phyloP scores from a whole-genome alignment of 768 basidiomycete species.

The Pleurotus platypus region DNA sequence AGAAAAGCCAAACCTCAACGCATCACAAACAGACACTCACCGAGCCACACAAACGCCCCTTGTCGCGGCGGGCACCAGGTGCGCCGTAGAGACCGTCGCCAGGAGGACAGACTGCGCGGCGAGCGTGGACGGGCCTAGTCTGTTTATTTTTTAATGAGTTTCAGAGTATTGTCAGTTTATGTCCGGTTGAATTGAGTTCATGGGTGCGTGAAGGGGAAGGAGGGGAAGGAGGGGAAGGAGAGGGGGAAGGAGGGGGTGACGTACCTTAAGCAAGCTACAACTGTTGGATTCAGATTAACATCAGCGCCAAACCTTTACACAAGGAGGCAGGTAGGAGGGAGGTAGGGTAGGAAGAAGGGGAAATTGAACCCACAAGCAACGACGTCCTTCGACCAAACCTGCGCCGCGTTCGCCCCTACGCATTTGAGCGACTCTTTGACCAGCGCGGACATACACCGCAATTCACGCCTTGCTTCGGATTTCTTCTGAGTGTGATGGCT shows the following conservation, averaged over 20 bases:
- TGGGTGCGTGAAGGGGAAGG: no score
- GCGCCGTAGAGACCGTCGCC: conserved; percentile 6
- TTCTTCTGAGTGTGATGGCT: no score
- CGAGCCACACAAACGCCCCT: not conserved
- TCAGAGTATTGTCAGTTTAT: no score
- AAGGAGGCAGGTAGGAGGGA: no score
- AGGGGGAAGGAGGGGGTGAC: not conserved
- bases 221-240: no score
- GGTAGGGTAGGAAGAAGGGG: not conserved
- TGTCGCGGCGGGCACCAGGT: not conserved
- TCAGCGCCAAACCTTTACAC: not conserved
- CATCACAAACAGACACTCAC: not conserved
- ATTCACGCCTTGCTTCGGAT: no score
- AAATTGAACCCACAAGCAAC: conserved; percentile 1
- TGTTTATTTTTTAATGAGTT: not conserved
- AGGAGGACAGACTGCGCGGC: conserved; percentile 9
- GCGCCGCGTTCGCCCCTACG: conserved; percentile 3
- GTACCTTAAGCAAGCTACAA: conserved; percentile 6
- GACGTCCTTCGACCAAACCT: conserved; percentile 11
- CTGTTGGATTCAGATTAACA: not conserved
- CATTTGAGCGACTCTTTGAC: not conserved
- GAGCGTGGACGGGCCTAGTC: conserved; percentile 6
- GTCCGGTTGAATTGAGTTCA: no score
- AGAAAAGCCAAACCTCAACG: not conserved
- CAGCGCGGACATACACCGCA: not conserved